Evolutionary conservation across 2,329 filamentous ascomycete species (phyloP).

Genomic region (Aureobasidium melanogenum): DNA sequence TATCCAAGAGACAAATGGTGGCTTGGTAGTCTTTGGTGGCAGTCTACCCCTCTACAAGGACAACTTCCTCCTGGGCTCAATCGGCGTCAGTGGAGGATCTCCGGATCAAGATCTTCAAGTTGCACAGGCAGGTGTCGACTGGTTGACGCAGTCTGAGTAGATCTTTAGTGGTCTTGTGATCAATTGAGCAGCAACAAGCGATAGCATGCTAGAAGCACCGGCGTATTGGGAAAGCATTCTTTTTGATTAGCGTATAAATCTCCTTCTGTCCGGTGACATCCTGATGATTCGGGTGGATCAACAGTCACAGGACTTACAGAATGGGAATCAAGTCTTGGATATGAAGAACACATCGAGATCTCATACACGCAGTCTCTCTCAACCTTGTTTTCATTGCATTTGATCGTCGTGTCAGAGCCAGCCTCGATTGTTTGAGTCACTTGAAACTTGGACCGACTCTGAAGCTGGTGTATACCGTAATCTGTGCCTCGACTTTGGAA

Average conservation of each 20-base stretch:
- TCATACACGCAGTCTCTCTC: no score
- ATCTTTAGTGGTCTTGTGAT: neutral
- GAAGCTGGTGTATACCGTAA: no score
- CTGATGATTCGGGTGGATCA: neutral
- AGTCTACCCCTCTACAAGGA: conserved; percentile 21
- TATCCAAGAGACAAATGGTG: conserved; percentile 22
- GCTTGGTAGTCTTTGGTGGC: conserved; percentile 22
- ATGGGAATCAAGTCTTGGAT: neutral
- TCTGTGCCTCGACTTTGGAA: no score
- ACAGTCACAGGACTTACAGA: neutral
- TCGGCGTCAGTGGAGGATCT: conserved; percentile 23
- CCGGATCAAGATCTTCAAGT: conserved; percentile 22
- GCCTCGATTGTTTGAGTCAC: no score
- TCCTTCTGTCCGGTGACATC: neutral
- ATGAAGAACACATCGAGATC: neutral
- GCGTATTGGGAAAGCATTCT: neutral
- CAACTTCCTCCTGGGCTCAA: conserved; percentile 21
- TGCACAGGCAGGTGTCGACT: conserved; percentile 12
- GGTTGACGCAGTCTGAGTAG: neutral
- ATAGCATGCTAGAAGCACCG: neutral
- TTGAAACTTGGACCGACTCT: no score
- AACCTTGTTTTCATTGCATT: no score
- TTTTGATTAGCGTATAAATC: neutral
- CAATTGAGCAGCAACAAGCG: neutral
- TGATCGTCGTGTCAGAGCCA: no score